Evolutionary conservation across 2,329 filamentous ascomycete species (phyloP).

Genomic region (Phialophora chinensis): DNA sequence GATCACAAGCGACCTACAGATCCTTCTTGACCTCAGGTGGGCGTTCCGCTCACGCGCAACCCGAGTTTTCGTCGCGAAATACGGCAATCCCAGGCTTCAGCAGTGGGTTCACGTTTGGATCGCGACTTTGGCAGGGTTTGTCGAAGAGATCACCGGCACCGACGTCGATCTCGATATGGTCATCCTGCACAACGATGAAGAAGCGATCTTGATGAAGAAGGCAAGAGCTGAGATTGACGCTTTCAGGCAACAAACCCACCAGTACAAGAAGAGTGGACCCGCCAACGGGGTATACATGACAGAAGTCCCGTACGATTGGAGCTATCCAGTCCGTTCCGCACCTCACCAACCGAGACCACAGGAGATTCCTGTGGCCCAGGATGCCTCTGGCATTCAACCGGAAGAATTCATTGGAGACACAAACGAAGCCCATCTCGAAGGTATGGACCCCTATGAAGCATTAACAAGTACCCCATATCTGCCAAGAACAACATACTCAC

Average conservation of each 20-base stretch:
- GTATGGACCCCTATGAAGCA: slow-evolving; percentile 16
- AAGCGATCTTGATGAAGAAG: slow-evolving; percentile 22
- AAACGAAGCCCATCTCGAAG: slow-evolving; percentile 17
- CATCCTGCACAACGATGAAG: slow-evolving; percentile 21
- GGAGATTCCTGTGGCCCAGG: neutral
- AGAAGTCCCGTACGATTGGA: slow-evolving; percentile 2
- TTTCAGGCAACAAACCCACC: slow-evolving; percentile 10
- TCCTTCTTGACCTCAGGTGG: slow-evolving; percentile 43
- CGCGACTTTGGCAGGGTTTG: slow-evolving; percentile 7
- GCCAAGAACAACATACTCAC: slow-evolving; percentile 1
- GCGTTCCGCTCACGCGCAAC: slow-evolving; percentile 28
- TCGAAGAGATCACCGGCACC: slow-evolving; percentile 13
- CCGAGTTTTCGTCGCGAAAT: slow-evolving; percentile 23
- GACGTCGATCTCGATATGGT: slow-evolving; percentile 22
- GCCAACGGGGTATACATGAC: neutral
- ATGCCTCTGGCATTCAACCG: neutral
- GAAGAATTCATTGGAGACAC: neutral
- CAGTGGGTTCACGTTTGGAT: slow-evolving; percentile 32
- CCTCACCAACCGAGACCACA: neutral
- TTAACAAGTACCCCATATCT: slow-evolving; percentile 22
- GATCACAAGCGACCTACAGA: slow-evolving; percentile 40
- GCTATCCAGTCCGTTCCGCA: slow-evolving; percentile 1
- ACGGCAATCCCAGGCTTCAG: slow-evolving; percentile 29
- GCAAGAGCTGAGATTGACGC: slow-evolving; percentile 24
- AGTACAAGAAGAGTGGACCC: slow-evolving; percentile 6